Conservation (phyloP, 2,329 filamentous ascomycete species). For the Beauveria sp. region DNA sequence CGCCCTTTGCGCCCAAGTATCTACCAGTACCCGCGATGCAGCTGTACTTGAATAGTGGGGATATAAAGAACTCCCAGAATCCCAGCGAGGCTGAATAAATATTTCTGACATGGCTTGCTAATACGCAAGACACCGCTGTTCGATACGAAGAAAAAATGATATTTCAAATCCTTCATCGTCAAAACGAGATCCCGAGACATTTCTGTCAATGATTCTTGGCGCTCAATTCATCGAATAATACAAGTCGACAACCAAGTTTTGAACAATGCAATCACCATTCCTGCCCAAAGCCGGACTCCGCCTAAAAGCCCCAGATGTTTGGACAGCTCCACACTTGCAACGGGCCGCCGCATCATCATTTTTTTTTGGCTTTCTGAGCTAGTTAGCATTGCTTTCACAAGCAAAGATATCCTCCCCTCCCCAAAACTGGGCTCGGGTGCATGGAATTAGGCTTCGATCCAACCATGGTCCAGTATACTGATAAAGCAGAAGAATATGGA, state of each 20-base stretch:
- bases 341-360: slow-evolving; percentile 7
- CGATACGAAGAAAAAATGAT: neutral
- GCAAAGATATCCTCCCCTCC: neutral
- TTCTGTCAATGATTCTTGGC: neutral
- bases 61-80: too few relatives aligned
- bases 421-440: neutral
- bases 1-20: slow-evolving; percentile 9
- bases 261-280: neutral
- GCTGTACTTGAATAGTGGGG: neutral
- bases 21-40: neutral
- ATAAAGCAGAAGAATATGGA: neutral
- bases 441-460: neutral
- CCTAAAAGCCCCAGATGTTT: neutral
- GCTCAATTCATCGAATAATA: neutral
- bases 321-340: slow-evolving; percentile 1
- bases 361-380: neutral
- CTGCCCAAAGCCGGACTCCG: neutral
- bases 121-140: neutral
- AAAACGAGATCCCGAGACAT: neutral
- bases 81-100: too few relatives aligned
- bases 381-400: neutral
- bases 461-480: neutral
- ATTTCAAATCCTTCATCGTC: too few relatives aligned
- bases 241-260: neutral
- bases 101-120: neutral